Conservation (phyloP, 352 stramenopile species). For the Globisporangium yorkense region DNA sequence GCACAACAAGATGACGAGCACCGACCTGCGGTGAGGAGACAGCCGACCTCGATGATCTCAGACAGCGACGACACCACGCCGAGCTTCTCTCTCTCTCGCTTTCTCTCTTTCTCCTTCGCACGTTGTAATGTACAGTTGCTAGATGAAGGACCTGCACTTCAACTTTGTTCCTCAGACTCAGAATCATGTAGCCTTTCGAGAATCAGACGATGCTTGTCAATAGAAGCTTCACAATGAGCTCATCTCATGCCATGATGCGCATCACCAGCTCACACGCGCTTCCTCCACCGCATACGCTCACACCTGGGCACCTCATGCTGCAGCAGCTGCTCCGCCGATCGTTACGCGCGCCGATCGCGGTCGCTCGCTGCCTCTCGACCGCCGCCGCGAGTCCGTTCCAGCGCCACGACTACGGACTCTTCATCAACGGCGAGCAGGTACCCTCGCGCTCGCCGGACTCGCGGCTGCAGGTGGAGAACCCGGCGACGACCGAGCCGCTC, state of each 20-base stretch:
- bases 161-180: too few relatives aligned
- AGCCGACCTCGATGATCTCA: neutral
- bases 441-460: conserved; percentile 16
- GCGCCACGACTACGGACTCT: conserved; percentile 34
- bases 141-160: too few relatives aligned
- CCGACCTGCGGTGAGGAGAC: conserved; percentile 38
- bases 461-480: conserved; percentile 37
- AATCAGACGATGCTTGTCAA: too few relatives aligned
- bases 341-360: neutral
- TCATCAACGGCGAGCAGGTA: conserved; percentile 34
- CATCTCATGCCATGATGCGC: too few relatives aligned
- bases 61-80: neutral
- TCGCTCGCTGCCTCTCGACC: neutral
- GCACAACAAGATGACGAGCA: conserved; percentile 37
- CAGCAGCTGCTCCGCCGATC: too few relatives aligned
- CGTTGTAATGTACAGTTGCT: too few relatives aligned
- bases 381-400: conserved; percentile 13
- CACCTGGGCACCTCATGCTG: neutral
- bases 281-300: too few relatives aligned
- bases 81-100: neutral
- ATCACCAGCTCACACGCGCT: too few relatives aligned
- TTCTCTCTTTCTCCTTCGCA: neutral
- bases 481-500: conserved; percentile 35
- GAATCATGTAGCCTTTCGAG: too few relatives aligned
- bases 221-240: too few relatives aligned